phyloP scores from a whole-genome alignment of 805 yeast genomes.

The Wickerhamomyces rabaulensis region DNA sequence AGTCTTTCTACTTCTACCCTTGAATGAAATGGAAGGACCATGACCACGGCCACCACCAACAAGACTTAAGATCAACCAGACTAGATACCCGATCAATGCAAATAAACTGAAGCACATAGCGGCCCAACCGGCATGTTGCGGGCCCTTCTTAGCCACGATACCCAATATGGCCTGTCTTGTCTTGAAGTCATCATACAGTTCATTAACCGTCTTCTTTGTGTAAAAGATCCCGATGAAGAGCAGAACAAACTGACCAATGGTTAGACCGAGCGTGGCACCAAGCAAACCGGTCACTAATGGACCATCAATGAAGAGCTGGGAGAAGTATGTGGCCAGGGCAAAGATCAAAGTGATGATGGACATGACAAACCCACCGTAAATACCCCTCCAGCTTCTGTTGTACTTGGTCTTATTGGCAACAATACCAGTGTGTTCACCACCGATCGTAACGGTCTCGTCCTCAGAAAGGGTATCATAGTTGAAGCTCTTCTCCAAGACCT shows the following conservation, averaged over 20 bases:
- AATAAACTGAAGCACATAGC: neutral
- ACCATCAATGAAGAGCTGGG: neutral
- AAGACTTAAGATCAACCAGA: neutral
- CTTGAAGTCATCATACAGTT: neutral
- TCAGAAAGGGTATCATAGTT: neutral
- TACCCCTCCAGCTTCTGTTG: neutral
- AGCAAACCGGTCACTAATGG: neutral
- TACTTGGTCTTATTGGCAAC: neutral
- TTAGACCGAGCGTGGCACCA: neutral
- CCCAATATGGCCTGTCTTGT: neutral
- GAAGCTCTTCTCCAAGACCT: neutral
- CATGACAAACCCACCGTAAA: neutral
- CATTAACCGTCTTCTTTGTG: neutral
- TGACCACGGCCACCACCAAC: neutral
- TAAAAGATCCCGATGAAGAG: neutral
- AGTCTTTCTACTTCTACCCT: neutral
- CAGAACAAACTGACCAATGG: neutral
- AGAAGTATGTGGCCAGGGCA: neutral
- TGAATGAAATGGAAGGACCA: neutral
- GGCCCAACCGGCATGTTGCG: neutral
- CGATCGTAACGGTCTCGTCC: neutral
- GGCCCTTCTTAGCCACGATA: neutral
- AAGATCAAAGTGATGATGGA: neutral
- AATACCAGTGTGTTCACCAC: neutral
- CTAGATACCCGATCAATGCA: neutral